Base-by-base conservation (phyloP, 2,329 filamentous ascomycete species). In the Malbranchea cinnamomea region DNA sequence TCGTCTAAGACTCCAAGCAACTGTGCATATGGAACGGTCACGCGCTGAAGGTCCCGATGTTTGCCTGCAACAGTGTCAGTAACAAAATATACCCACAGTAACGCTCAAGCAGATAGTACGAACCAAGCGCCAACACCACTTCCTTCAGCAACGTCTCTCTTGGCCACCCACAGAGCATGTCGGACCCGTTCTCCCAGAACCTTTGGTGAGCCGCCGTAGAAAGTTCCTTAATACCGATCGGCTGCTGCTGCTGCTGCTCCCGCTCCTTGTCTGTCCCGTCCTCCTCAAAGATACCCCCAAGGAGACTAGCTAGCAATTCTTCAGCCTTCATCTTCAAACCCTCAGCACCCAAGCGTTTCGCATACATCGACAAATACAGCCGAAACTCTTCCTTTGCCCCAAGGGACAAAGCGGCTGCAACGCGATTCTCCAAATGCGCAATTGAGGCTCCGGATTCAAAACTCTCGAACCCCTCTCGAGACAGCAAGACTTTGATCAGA, bases 291-390 rank as follows among this genome's bases (percentile, higher is more conserved):
- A 76, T 50, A 4, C 80, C 78, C 5, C 85, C 84, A 28, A 92
- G 63, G 23, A 98, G 61, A 26, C 73, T 78, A 42, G 82, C 78
- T 16, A 95, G 62, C 6, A 98, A 62, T 59, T 98, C 91, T 50
- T 95, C 87, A 2, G 94, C 84, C 58, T 98, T 98, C 33, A 72
- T 67, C 42, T 78, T 74, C 30, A 87, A 61, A 0, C 84, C 84
- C 53, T 98, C 91, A 0, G 84, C 83, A 1, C 89, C 89, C 4
- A 98, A 70, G 1, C 89, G 75, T 59, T 94, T 95, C 3, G 85
- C 87, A 47, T 98, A 98, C 84, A 95, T 95, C 47, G 84, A 78
- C n/a, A 98, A 62, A 47, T 95, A 95, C 1, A 93, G 65, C 34
- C 83, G 74, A 58, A 95, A 98, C 51, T 98, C 89, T 35, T 95